A percentile compares a stretch with the other conserved stretches of the same genome.
Evolutionary conservation across 306 rosid species (phyloP).

Genomic region (Begonia peltatifolia): DNA sequence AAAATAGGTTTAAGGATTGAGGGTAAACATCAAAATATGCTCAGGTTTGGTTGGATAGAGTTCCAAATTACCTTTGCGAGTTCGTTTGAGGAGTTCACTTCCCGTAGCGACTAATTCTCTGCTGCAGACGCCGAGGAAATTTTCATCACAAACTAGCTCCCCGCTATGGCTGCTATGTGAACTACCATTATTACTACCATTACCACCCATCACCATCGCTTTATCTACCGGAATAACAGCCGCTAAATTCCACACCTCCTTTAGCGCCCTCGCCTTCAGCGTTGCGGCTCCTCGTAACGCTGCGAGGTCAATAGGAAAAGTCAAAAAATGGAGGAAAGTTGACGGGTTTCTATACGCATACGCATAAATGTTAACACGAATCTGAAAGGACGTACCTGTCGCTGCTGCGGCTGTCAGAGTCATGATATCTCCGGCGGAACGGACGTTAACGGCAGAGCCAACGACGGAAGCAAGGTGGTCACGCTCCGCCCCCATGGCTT

Average conservation of each 20-base stretch:
- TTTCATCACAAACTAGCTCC: constrained; percentile 50
- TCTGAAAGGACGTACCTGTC: constrained; percentile 28
- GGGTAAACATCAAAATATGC: too few species aligned
- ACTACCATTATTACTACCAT: constrained; percentile 26
- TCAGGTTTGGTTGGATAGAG: too few species aligned
- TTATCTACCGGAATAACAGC: constrained; percentile 74
- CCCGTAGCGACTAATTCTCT: constrained; percentile 70
- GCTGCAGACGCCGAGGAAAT: constrained; percentile 58
- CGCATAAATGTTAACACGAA: too few species aligned
- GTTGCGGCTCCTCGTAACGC: constrained; percentile 97
- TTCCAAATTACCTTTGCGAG: constrained; percentile 48
- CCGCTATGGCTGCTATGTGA: constrained; percentile 55
- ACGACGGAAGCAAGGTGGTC: constrained; percentile 74
- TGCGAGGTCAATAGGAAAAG: constrained; percentile 12
- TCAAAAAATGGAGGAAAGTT: not conserved
- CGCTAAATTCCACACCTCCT: constrained; percentile 91
- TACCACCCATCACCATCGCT: constrained; percentile 22
- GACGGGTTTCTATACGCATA: too few species aligned
- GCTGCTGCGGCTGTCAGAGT: constrained; percentile 89
- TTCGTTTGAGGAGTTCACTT: constrained; percentile 79
- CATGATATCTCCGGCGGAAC: constrained; percentile 81
- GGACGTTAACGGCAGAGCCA: constrained; percentile 80
- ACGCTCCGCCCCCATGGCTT: constrained; percentile 82
- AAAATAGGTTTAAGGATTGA: too few species aligned
- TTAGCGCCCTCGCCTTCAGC: constrained; percentile 79